Conservation (phyloP, 2,329 filamentous ascomycete genomes). For the Colletotrichum horii region DNA sequence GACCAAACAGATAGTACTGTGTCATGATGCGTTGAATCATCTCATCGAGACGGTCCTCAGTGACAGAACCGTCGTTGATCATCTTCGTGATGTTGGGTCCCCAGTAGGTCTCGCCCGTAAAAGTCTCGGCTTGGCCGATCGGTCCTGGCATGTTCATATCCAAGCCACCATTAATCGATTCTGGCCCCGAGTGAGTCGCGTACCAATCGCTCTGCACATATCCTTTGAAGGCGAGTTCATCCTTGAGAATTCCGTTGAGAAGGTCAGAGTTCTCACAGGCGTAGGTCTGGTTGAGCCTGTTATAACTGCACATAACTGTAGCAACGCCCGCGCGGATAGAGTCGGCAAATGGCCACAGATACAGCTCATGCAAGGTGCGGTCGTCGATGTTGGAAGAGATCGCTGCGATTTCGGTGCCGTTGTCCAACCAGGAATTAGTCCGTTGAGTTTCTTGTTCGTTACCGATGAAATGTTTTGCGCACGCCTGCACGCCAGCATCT, state of each 20-base stretch:
- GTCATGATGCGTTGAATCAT: slow-evolving; percentile 70
- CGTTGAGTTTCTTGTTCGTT: slow-evolving; percentile 73
- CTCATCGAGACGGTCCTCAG: slow-evolving; percentile 67
- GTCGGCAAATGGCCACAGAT: slow-evolving; percentile 73
- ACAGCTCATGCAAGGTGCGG: slow-evolving; percentile 70
- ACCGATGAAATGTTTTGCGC: slow-evolving; percentile 63
- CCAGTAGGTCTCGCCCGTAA: slow-evolving; percentile 63
- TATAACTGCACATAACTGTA: slow-evolving; percentile 76
- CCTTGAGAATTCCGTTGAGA: slow-evolving; percentile 70
- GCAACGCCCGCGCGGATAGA: slow-evolving; percentile 70
- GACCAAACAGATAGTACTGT: slow-evolving; percentile 63
- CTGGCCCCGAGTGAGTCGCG: slow-evolving; percentile 77
- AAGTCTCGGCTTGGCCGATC: slow-evolving; percentile 39
- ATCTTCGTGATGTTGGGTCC: slow-evolving; percentile 66
- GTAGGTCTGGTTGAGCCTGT: slow-evolving; percentile 73
- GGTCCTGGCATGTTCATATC: slow-evolving; percentile 83
- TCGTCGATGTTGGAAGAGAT: slow-evolving; percentile 66
- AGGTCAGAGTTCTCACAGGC: slow-evolving; percentile 67
- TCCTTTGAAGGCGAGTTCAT: slow-evolving; percentile 75
- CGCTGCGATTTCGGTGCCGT: slow-evolving; percentile 49
- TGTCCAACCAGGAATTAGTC: slow-evolving; percentile 50
- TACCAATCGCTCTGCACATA: slow-evolving; percentile 70
- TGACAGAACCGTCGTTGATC: slow-evolving; percentile 58
- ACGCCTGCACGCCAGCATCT: slow-evolving; percentile 41
- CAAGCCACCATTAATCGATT: slow-evolving; percentile 69